Evolutionary conservation across 202 grass and related monocot genomes (phyloP).

Genomic region (Dendrocalamus latiflorus): DNA sequence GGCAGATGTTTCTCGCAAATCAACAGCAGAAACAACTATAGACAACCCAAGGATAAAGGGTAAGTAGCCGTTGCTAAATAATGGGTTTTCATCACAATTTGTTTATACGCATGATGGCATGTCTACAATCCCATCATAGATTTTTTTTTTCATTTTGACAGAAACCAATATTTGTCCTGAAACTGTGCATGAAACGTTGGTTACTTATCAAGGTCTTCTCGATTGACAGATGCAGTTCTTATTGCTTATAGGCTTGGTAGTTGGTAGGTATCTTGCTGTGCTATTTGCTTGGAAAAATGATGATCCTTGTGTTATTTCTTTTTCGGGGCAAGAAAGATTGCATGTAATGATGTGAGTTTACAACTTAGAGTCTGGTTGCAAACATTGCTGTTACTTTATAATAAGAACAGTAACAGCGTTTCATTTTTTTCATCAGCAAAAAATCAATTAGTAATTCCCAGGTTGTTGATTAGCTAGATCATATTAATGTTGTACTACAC

Average conservation of each 20-base stretch:
- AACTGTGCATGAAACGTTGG: not conserved
- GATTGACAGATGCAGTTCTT: not conserved
- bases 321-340: not conserved
- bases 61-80: not conserved
- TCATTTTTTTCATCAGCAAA: not conserved
- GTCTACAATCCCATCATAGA: not conserved
- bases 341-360: not conserved
- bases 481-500: not conserved
- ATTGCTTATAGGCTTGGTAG: not conserved
- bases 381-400: not conserved
- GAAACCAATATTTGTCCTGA: not conserved
- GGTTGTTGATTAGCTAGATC: not conserved
- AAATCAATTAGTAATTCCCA: not conserved
- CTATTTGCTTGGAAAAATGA: not conserved
- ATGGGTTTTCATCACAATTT: constrained; percentile 2
- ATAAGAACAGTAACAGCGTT: not conserved
- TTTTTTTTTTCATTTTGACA: not conserved
- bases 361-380: not conserved
- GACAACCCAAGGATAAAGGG: not conserved
- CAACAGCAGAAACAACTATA: constrained; percentile 46
- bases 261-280: too few relatives aligned
- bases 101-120: not conserved
- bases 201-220: not conserved
- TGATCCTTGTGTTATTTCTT: not conserved
- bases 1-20: constrained; percentile 35